These are phyloP conservation scores for Thraustotheca clavata DNA, from an alignment of 352 stramenopile species.

Conservation along the genomic window DNA sequence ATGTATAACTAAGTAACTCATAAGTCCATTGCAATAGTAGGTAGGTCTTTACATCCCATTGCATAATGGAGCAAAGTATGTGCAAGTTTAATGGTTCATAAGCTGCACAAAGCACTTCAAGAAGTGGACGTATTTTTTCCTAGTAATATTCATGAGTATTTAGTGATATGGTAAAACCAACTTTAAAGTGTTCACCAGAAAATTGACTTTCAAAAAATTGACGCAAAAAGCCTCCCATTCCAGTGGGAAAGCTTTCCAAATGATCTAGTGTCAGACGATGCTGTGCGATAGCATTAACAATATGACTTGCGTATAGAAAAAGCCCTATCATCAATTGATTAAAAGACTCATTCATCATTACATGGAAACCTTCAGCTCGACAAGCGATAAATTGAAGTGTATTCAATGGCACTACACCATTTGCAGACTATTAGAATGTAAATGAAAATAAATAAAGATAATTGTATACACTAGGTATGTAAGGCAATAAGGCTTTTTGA, in stretches of 20 bases:
- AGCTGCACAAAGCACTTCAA: conserved; percentile 59
- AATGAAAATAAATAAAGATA: not conserved
- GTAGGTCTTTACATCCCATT: conserved; percentile 28
- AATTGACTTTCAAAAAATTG: conserved; percentile 71
- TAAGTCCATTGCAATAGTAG: not conserved
- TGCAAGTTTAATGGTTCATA: conserved; percentile 46
- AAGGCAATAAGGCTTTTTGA: not conserved
- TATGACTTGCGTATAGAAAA: conserved; percentile 70
- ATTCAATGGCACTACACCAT: not conserved
- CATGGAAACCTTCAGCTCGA: conserved; percentile 10
- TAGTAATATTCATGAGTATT: not conserved
- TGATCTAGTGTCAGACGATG: conserved; percentile 39
- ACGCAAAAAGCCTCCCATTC: conserved; percentile 55
- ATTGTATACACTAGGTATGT: not conserved
- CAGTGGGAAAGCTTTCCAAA: conserved; percentile 43
- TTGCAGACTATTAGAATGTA: not conserved
- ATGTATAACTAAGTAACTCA: conserved; percentile 30
- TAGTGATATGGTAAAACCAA: not conserved
- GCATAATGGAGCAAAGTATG: conserved; percentile 40
- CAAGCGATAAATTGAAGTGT: conserved; percentile 12
- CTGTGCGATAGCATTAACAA: conserved; percentile 53
- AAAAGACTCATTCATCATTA: not conserved
- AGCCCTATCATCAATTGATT: conserved; percentile 27
- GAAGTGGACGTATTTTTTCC: conserved; percentile 43
- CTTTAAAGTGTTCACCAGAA: conserved; percentile 40